A percentile compares a stretch with the other conserved stretches of the same genome.
Conservation (phyloP, 257 asterid species). For the Salvia hispanica region DNA sequence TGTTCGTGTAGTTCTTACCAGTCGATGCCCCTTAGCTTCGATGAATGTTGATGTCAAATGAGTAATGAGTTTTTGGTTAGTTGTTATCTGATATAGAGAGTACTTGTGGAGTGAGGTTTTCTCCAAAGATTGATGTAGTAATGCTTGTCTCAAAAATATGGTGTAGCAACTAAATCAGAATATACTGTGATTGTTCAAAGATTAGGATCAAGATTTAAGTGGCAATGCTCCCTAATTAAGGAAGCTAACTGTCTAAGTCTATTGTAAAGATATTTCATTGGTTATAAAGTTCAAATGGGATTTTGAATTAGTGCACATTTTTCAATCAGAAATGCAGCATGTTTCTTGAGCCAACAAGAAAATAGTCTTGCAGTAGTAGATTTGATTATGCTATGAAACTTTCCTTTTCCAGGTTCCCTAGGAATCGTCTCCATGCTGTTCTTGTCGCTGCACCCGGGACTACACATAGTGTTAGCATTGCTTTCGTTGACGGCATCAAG, state of each 20-base stretch:
- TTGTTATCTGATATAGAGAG: conserved; percentile 3
- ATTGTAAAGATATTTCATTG: not conserved
- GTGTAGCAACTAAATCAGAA: not conserved
- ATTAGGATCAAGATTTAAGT: not conserved
- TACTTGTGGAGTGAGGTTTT: conserved; percentile 3
- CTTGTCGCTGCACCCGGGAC: conserved; percentile 64
- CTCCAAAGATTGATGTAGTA: not conserved
- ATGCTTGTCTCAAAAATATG: conserved; percentile 1
- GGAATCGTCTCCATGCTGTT: conserved; percentile 81
- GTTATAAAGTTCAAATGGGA: not conserved
- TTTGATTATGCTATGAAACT: not conserved
- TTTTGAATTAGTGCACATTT: not conserved
- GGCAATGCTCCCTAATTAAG: not conserved
- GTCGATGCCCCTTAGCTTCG: not conserved
- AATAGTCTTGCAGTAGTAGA: too few species aligned
- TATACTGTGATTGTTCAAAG: too few species aligned
- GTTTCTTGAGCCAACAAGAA: not conserved
- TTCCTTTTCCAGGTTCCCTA: conserved; percentile 58
- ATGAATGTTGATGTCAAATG: not conserved
- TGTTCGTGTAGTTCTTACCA: not conserved
- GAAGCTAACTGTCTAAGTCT: not conserved
- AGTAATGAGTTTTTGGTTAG: not conserved
- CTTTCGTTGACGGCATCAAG: conserved; percentile 79
- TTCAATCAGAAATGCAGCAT: not conserved
- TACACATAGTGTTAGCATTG: conserved; percentile 73